phyloP scores from a whole-genome alignment of 192 early-diverging fungal genomes.

The Phlyctochytrium bullatum region DNA sequence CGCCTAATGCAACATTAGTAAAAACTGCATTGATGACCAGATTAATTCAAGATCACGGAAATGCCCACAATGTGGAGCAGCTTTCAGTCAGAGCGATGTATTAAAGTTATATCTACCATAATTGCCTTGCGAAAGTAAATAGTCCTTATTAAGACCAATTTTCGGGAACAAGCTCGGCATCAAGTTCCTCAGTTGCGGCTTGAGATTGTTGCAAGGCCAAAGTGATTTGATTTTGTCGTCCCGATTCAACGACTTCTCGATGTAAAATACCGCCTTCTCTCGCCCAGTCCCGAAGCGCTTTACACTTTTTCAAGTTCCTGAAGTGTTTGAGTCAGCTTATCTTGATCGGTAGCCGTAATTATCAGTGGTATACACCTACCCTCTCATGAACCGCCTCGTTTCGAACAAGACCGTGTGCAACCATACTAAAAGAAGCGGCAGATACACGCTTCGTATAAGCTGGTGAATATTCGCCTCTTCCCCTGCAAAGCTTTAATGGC shows the following conservation, averaged over 20 bases:
- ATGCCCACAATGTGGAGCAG: slow-evolving; percentile 85
- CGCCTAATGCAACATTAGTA: slow-evolving; percentile 33
- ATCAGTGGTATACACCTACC: slow-evolving; percentile 31
- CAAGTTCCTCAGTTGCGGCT: not conserved
- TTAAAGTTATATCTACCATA: not conserved
- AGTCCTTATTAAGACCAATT: not conserved
- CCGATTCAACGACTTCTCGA: not conserved
- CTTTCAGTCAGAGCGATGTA: slow-evolving; percentile 49
- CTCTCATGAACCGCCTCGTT: slow-evolving; percentile 50
- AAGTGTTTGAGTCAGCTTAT: no score
- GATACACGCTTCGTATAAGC: slow-evolving; percentile 36
- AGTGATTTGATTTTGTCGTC: not conserved
- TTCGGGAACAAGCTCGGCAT: not conserved
- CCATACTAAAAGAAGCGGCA: slow-evolving; percentile 65
- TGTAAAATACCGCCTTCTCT: no score
- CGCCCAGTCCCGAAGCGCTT: no score
- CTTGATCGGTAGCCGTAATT: no score
- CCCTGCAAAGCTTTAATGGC: not conserved
- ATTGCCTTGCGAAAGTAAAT: not conserved
- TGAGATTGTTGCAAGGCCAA: not conserved
- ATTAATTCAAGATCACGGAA: slow-evolving; percentile 87
- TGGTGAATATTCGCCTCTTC: slow-evolving; percentile 14
- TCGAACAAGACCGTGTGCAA: slow-evolving; percentile 69
- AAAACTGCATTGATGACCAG: slow-evolving; percentile 82
- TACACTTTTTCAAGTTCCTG: no score